Evolutionary conservation across 75 land plant species (phyloP).

Genomic region (Azolla pinnata): DNA sequence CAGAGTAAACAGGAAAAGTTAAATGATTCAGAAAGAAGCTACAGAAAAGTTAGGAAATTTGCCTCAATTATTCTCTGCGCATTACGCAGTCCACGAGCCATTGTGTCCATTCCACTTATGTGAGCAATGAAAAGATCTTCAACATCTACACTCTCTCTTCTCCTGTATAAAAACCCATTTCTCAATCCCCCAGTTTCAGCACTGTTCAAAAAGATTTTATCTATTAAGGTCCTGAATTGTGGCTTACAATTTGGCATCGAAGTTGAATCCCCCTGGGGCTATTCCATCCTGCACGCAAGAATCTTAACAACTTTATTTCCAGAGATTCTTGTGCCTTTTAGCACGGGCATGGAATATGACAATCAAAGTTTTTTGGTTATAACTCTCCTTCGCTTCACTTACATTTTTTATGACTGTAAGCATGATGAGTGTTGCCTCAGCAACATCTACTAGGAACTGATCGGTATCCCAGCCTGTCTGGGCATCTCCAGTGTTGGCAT

Average conservation of each 20-base stretch:
- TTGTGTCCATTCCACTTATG: constrained; percentile 85
- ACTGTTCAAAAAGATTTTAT: too few species aligned
- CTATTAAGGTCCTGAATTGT: not conserved
- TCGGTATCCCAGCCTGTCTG: constrained; percentile 99
- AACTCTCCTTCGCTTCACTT: too few species aligned
- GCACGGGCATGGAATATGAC: too few species aligned
- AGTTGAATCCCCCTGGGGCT: constrained; percentile 97
- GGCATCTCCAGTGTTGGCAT: constrained; percentile 92
- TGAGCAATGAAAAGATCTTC: constrained; percentile 94
- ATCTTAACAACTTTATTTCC: too few species aligned
- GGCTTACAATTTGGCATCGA: constrained; percentile 92
- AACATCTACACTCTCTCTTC: constrained; percentile 94
- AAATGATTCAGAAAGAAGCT: too few species aligned
- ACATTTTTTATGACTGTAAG: constrained; percentile 84
- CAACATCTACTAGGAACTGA: constrained; percentile 74
- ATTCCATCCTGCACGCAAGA: constrained; percentile 96
- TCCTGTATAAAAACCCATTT: constrained; percentile 19
- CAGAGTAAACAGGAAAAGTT: too few species aligned
- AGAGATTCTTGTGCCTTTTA: too few species aligned
- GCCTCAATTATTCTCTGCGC: constrained; percentile 82
- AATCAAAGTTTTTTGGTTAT: too few species aligned
- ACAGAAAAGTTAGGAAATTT: too few species aligned
- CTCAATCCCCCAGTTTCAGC: not conserved
- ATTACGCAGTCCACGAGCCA: constrained; percentile 92
- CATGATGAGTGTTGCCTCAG: constrained; percentile 83